A percentile compares a stretch with the other conserved stretches of the same genome.
These are phyloP conservation scores for Heliosperma pusillum DNA, from an alignment of 148 eudicot species.

Conservation along the genomic window DNA sequence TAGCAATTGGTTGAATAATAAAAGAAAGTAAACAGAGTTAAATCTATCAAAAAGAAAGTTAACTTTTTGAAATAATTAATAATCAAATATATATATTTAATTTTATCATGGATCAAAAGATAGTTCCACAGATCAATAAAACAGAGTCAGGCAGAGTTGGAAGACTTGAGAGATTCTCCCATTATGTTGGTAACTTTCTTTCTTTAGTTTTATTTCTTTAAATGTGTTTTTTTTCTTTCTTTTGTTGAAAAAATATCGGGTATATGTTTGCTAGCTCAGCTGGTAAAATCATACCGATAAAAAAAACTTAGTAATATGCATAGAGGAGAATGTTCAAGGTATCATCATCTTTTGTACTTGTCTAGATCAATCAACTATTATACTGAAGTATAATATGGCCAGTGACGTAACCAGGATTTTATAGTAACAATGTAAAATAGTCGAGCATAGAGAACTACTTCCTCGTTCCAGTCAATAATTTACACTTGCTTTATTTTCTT, in stretches of 20 bases:
- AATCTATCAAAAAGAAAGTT: not conserved
- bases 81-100: not conserved
- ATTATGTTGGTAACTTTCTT: conserved; percentile 63
- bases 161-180: conserved; percentile 68
- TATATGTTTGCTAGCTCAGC: not conserved
- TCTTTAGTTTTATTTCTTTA: not conserved
- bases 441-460: no score
- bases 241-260: not conserved
- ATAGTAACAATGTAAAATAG: no score
- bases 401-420: no score
- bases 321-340: no score
- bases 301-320: no score
- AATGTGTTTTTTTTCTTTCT: not conserved
- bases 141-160: conserved; percentile 57
- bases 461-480: no score
- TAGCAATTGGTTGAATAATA: not conserved
- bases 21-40: not conserved
- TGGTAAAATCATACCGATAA: not conserved
- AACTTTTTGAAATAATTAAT: not conserved
- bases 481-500: no score
- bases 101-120: conserved; percentile 26
- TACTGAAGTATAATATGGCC: no score
- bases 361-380: no score
- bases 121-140: conserved; percentile 43
- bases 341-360: no score